Evolutionary conservation across 179 eudicot genomes (phyloP).

Genomic region (Nepenthes alata): DNA sequence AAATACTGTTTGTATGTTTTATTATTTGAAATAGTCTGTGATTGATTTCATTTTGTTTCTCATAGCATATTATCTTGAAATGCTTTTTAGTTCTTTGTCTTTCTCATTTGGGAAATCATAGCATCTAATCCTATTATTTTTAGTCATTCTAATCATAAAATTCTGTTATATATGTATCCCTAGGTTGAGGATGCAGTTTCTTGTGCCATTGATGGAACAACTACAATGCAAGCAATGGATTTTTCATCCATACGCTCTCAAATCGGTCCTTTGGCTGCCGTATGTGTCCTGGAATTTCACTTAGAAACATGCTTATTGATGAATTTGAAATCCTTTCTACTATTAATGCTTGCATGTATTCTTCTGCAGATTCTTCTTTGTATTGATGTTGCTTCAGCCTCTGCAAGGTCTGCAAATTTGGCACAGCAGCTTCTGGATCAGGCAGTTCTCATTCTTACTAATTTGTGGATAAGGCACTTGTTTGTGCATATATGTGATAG

Average conservation of each 20-base stretch:
- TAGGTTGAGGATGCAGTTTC: constrained; percentile 87
- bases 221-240: constrained; percentile 67
- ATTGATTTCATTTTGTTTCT: too few relatives aligned
- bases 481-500: constrained; percentile 7
- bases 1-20: too few relatives aligned
- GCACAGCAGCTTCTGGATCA: constrained; percentile 74
- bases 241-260: constrained; percentile 65
- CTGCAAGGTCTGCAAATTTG: constrained; percentile 51
- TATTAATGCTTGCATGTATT: neutral
- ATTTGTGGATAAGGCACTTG: constrained; percentile 1
- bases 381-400: constrained; percentile 82
- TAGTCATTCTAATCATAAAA: too few relatives aligned
- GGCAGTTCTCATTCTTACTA: constrained; percentile 29
- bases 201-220: constrained; percentile 69
- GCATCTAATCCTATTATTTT: too few relatives aligned
- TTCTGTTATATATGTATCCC: constrained; percentile 1
- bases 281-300: constrained; percentile 24
- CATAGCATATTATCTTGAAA: too few relatives aligned
- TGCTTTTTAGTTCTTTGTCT: too few relatives aligned
- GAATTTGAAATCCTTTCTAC: neutral
- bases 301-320: neutral
- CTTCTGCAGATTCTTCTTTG: constrained; percentile 71
- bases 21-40: too few relatives aligned
- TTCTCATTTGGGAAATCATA: too few relatives aligned
- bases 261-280: constrained; percentile 80